Percentiles rank a stretch among this genome's conserved stretches.
phyloP scores from a whole-genome alignment of 768 basidiomycete genomes.

The Polyporus arcularius region DNA sequence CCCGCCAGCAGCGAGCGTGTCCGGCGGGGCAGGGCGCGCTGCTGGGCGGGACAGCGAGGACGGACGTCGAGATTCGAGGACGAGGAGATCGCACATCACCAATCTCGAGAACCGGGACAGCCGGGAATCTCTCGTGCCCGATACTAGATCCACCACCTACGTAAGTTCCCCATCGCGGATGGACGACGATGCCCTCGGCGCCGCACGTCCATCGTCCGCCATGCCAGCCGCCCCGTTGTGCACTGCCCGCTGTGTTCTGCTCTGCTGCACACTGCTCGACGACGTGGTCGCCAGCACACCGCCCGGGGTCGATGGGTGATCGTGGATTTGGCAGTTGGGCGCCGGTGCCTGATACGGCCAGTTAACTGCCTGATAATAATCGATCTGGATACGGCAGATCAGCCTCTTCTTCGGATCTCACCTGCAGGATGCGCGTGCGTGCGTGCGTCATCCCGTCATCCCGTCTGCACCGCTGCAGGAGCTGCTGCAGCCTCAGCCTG shows the following conservation, averaged over 20 bases:
- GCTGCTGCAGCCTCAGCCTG: no score
- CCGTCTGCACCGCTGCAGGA: background rate
- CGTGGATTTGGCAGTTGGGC: conserved; percentile 19
- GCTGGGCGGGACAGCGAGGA: conserved; percentile 2
- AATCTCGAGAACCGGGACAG: conserved; percentile 31
- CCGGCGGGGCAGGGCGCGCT: background rate
- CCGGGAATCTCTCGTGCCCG: conserved; percentile 34
- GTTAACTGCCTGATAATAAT: conserved; percentile 18
- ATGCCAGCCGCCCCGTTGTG: background rate
- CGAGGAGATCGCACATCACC: conserved; percentile 29
- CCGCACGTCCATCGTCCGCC: conserved; percentile 19
- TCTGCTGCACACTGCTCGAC: background rate
- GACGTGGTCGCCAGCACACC: background rate
- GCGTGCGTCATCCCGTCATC: conserved; percentile 16
- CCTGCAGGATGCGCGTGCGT: conserved; percentile 16
- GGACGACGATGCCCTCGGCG: conserved; percentile 28
- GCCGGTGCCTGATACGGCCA: conserved; percentile 23
- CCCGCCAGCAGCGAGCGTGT: background rate
- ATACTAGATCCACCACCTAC: conserved; percentile 30
- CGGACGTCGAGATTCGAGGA: conserved; percentile 11
- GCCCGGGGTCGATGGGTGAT: conserved; percentile 2
- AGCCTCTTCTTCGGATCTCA: conserved; percentile 20
- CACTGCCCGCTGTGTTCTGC: background rate
- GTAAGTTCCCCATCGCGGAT: conserved; percentile 27
- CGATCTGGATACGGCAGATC: conserved; percentile 25